Evolutionary conservation across 495 filamentous ascomycete genomes (phyloP).

Genomic region (Penicillium chermesinum): DNA sequence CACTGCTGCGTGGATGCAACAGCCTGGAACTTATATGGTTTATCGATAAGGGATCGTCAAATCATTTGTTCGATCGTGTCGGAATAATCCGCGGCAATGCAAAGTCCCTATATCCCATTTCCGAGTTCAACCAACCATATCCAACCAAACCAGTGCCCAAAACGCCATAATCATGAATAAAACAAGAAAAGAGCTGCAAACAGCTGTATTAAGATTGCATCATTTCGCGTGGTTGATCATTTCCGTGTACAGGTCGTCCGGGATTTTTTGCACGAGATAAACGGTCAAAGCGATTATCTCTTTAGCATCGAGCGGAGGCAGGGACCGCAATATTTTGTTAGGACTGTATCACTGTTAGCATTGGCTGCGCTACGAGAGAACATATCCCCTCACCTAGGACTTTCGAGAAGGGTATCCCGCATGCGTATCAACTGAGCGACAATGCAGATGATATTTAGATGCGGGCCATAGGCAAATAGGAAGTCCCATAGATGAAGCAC

Average conservation of each 20-base stretch:
- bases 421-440: constrained; percentile 93
- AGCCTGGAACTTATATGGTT: too few relatives aligned
- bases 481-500: constrained; percentile 98
- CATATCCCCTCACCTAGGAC: constrained; percentile 61
- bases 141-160: constrained; percentile 6
- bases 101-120: constrained; percentile 12
- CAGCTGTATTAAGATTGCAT: constrained; percentile 9
- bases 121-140: constrained; percentile 1
- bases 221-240: constrained; percentile 82
- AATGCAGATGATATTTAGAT: constrained; percentile 93
- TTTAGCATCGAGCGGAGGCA: constrained; percentile 76
- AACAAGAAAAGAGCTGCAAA: constrained; percentile 1
- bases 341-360: constrained; percentile 53
- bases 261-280: constrained; percentile 76
- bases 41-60: constrained; percentile 14
- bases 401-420: constrained; percentile 73
- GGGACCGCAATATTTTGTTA: constrained; percentile 84
- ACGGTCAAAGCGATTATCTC: constrained; percentile 76
- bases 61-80: constrained; percentile 21
- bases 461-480: constrained; percentile 88
- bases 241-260: constrained; percentile 80
- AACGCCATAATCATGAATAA: constrained; percentile 18
- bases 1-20: too few relatives aligned
- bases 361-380: neutral
- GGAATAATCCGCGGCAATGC: constrained; percentile 11